Evolutionary conservation across 2,329 filamentous ascomycete species (phyloP), one percentile per base, ranked within the genome.

Genomic region (Corynespora cassiicola): DNA sequence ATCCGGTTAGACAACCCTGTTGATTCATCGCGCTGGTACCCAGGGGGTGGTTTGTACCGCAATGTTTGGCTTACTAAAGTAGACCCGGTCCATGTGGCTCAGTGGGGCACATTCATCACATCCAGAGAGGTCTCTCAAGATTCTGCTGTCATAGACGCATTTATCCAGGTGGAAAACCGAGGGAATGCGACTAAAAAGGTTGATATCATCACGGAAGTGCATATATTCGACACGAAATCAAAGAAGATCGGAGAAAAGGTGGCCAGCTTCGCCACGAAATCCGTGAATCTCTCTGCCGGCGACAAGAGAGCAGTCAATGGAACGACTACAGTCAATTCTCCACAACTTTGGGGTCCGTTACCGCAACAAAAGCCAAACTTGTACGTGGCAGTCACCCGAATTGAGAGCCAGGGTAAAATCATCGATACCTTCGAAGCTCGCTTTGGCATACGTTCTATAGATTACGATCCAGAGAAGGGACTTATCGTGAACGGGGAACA

Each of bases 41-140:
- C 77, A 4, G 77, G 78, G 10, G 77, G 65, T 9, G 78, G 77
- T 1, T 63, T 81, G 10, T 80, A 80, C 50, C 71, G 77, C 1
- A 78, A 79, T 40, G 66, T 80, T 4, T 81, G 77, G 77, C 66
- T 81, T 11, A 71, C 73, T 22, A 79, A 75, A 39, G 71, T 73
- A 8, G 58, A 72, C 22, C 54, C 69, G 1, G 62, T 68, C 0
- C 78, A 63, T 41, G 70, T 81, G 3, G 71, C 58, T 7, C 74
- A 80, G 28, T 76, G 63, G 29, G 77, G 77, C 2, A 79, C 76
- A 0, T 75, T 68, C 31, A 63, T 80, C 37, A 76, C 72, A 1
- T 72, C 77, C 6, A 69, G 61, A 9, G 50, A 62, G 3, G 70
- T 81, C 0, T 76, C 78, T 3, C 45, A 61, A 0, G 39, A 69